A percentile compares a stretch with the other conserved stretches of the same genome.
These are phyloP conservation scores for Naegleria lovaniensis DNA, from an alignment of 208 protist genomes.

Conservation along the genomic window DNA sequence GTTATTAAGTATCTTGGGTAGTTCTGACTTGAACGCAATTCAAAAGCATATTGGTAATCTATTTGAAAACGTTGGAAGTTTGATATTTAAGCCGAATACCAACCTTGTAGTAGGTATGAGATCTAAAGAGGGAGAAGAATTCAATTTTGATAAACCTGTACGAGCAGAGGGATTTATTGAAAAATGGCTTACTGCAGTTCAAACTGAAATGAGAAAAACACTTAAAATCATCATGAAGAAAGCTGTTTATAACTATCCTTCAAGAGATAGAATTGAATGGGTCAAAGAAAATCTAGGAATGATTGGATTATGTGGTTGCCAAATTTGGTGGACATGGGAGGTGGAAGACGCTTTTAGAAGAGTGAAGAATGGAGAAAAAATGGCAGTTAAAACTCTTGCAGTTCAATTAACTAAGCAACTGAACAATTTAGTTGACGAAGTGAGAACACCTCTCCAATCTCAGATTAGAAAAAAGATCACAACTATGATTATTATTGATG, in stretches of 20 bases:
- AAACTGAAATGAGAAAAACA: constrained; percentile 85
- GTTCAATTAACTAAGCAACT: constrained; percentile 81
- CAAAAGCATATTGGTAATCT: constrained; percentile 98
- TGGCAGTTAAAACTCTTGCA: constrained; percentile 89
- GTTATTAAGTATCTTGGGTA: constrained; percentile 93
- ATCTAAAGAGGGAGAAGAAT: constrained; percentile 88
- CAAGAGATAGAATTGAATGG: constrained; percentile 84
- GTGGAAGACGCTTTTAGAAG: constrained; percentile 89
- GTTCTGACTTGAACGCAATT: constrained; percentile 79
- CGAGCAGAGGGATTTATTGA: constrained; percentile 84
- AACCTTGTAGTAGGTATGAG: constrained; percentile 86
- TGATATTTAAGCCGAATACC: constrained; percentile 85
- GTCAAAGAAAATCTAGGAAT: constrained; percentile 89
- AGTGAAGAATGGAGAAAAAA: constrained; percentile 83
- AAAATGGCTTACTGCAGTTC: constrained; percentile 91
- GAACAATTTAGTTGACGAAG: constrained; percentile 87
- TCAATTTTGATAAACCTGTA: constrained; percentile 78
- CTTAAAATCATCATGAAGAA: constrained; percentile 90
- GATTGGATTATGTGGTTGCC: constrained; percentile 85
- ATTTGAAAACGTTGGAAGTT: constrained; percentile 90
- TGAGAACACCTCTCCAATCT: constrained; percentile 78
- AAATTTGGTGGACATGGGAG: constrained; percentile 98
- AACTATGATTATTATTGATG: constrained; percentile 98
- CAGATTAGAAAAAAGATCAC: constrained; percentile 94
- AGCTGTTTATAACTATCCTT: constrained; percentile 92